Evolutionary conservation across 441 rosid species (phyloP).

Genomic region (Populus hybrid): DNA sequence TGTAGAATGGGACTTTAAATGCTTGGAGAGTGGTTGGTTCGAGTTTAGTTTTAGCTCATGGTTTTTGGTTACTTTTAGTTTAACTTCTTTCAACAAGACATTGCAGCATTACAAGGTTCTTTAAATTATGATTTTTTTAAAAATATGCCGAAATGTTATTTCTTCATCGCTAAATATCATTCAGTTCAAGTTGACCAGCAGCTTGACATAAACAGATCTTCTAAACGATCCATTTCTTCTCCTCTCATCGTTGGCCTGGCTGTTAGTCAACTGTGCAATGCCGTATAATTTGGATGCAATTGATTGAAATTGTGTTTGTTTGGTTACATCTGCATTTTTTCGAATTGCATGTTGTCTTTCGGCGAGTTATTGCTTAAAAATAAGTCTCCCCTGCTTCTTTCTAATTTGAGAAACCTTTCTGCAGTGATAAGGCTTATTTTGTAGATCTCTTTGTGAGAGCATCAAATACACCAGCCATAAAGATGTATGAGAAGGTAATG

Average conservation of each 20-base stretch:
- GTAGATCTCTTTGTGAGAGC: slow-evolving; percentile 97
- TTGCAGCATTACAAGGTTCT: not conserved
- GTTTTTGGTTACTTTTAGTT: not conserved
- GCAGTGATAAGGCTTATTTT: slow-evolving; percentile 74
- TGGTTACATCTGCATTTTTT: not conserved
- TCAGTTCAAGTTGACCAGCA: not conserved
- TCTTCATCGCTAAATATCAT: not conserved
- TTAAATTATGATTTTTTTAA: not conserved
- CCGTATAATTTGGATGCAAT: slow-evolving; percentile 28
- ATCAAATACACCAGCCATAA: slow-evolving; percentile 89
- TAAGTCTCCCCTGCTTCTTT: slow-evolving; percentile 16
- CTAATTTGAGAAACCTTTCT: slow-evolving; percentile 18
- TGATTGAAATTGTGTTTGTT: not conserved
- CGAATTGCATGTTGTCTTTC: not conserved
- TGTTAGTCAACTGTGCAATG: not conserved
- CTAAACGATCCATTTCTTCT: not conserved
- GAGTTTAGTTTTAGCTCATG: not conserved
- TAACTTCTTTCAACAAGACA: not conserved
- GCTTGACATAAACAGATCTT: not conserved
- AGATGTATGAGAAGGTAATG: slow-evolving; percentile 94
- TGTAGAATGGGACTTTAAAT: too few relatives aligned
- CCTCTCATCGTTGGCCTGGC: not conserved
- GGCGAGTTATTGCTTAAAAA: slow-evolving; percentile 8
- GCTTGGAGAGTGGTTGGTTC: not conserved
- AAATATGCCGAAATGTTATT: not conserved